These are phyloP conservation scores for Citrus cavaleriei DNA, from an alignment of 345 rosid genomes.

Conservation along the genomic window DNA sequence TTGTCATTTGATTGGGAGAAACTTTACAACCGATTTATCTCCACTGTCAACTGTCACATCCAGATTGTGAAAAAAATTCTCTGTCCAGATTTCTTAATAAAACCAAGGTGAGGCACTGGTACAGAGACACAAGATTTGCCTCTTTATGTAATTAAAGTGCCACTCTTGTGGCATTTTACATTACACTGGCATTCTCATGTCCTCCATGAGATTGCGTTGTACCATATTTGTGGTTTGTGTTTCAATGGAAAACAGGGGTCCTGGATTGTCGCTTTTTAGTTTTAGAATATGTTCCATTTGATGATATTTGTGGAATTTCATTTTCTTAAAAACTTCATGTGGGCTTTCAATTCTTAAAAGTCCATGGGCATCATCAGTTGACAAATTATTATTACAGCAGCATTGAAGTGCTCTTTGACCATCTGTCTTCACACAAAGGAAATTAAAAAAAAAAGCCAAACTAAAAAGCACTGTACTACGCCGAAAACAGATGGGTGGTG, in stretches of 20 bases:
- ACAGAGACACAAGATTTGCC: background rate
- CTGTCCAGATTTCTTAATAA: constrained; percentile 26
- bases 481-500: background rate
- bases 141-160: background rate
- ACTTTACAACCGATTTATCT: constrained; percentile 8
- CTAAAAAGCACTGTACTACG: no score
- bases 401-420: background rate
- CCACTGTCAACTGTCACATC: background rate
- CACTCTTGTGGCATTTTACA: background rate
- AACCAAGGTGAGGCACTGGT: constrained; percentile 14
- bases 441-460: no score
- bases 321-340: no score
- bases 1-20: constrained; percentile 20
- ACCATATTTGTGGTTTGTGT: background rate
- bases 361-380: background rate
- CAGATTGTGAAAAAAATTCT: constrained; percentile 4
- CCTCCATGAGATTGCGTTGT: background rate
- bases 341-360: background rate
- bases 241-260: background rate
- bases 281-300: background rate
- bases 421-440: background rate
- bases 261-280: background rate
- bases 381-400: background rate
- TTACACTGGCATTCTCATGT: background rate
- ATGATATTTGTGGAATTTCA: background rate